Evolutionary conservation across 805 yeast species (phyloP), one percentile per base, ranked within the genome.

Genomic region (Hagleromyces aurorensis): DNA sequence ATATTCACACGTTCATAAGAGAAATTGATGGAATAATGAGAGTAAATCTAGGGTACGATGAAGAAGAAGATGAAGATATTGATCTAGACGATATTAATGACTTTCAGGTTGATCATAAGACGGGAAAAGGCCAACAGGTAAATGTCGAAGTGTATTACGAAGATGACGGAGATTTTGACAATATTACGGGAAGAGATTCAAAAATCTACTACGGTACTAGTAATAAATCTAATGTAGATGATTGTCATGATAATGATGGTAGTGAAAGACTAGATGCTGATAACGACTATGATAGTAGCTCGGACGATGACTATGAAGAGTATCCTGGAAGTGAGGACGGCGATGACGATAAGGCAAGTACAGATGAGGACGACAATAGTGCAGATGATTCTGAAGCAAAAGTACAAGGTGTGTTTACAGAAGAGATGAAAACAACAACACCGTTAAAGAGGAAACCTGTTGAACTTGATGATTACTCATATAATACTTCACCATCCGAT

Each of bases 11-110:
- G 6, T 52, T 56, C 30, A 34, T 54, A 2, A 45, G 44, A 26
- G 53, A 55, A 8, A 42, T 57, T 11, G 60, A 56, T 21, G 33
- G 38, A 8, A 43, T 53, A 3, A 51, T 57, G 48, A 48, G 51
- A 17, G 46, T 40, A 3, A 50, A 50, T 37, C 43, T 50, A 22
- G 61, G 53, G 7, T 53, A 40, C 29, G 61, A 52, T 13, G 39
- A 59, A 32, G 57, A 43, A 34, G 48, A 55, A 31, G 49, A 44
- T 6, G 44, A 44, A 2, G 40, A 27, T 25, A 47, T 44, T 28
- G 45, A 30, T 11, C 25, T 29, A 6, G 31, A 29, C 2, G 42
- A 27, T 6, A 32, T 32, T 7, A 33, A 31, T 21, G 41, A 33
- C 6, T 35, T 35, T n/a, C 30, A 32, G 11, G 33, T 26, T 15